Conservation (phyloP, 768 basidiomycete genomes). For the Sporobolomyces roseus region DNA sequence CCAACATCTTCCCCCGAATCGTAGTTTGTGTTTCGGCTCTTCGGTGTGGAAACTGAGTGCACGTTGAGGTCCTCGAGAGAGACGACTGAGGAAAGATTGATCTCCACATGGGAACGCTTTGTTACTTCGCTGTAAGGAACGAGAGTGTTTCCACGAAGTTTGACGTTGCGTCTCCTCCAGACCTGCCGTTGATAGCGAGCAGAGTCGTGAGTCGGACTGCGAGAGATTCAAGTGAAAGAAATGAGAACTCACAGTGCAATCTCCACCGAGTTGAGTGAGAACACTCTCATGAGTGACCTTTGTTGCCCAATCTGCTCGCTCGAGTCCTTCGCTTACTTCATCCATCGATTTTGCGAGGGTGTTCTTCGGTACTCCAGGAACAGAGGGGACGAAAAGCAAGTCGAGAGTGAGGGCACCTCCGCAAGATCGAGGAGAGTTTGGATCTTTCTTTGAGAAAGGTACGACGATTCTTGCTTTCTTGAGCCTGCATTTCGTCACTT, state of each 20-base stretch:
- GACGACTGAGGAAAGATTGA: conserved; percentile 43
- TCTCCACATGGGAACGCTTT: conserved; percentile 38
- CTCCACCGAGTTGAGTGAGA: conserved; percentile 88
- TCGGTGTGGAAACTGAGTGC: not conserved
- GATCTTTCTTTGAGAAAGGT: conserved; percentile 54
- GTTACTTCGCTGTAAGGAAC: conserved; percentile 39
- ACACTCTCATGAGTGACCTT: conserved; percentile 88
- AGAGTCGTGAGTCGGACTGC: not conserved
- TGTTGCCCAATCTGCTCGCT: conserved; percentile 91
- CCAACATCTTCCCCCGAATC: conserved; percentile 27
- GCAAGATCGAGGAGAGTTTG: conserved; percentile 5
- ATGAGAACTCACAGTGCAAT: conserved; percentile 67
- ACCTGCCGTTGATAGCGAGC: conserved; percentile 30
- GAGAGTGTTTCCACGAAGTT: conserved; percentile 29
- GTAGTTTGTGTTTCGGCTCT: not conserved
- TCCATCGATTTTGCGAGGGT: conserved; percentile 87
- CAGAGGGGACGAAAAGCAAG: conserved; percentile 79
- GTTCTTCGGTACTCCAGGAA: conserved; percentile 73
- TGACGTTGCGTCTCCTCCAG: conserved; percentile 42
- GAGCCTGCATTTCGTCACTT: conserved; percentile 76
- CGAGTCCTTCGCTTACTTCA: conserved; percentile 80
- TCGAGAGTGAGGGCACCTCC: conserved; percentile 59
- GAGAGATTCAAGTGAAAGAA: not conserved
- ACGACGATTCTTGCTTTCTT: conserved; percentile 76
- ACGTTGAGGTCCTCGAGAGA: conserved; percentile 40